A percentile compares a stretch with the other conserved stretches of the same genome.
Conservation (phyloP, 352 stramenopile species). For the Pythium utonaiense region DNA sequence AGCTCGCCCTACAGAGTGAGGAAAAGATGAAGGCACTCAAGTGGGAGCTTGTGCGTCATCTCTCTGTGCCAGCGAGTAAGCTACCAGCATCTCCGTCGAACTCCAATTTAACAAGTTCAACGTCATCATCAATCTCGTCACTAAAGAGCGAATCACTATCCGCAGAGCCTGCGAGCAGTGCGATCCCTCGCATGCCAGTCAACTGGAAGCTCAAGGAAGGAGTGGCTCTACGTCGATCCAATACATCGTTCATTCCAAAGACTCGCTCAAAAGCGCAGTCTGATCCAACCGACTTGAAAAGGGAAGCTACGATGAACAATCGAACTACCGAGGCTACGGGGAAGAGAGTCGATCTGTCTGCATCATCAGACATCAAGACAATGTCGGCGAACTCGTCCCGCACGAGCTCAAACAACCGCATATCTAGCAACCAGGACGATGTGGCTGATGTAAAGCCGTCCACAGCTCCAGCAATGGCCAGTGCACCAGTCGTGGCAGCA, state of each 20-base stretch:
- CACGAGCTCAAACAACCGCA: not conserved
- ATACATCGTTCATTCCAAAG: slow-evolving; percentile 5
- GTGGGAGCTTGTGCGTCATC: slow-evolving; percentile 65
- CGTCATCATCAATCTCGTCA: slow-evolving; percentile 10
- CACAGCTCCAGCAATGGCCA: not conserved
- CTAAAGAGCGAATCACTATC: slow-evolving; percentile 7
- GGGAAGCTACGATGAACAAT: not conserved
- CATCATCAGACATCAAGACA: not conserved
- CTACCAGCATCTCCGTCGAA: slow-evolving; percentile 1
- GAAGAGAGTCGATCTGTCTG: not conserved
- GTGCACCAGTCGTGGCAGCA: not conserved
- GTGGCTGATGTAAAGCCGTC: not conserved
- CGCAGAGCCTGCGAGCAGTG: slow-evolving; percentile 7
- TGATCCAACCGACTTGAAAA: not conserved
- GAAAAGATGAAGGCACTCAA: slow-evolving; percentile 71
- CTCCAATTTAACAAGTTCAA: not conserved
- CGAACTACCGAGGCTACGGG: not conserved
- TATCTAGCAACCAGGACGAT: slow-evolving; percentile 1
- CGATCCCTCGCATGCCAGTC: slow-evolving; percentile 33
- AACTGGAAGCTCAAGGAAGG: slow-evolving; percentile 59
- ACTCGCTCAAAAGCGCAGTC: not conserved
- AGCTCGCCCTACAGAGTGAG: slow-evolving; percentile 37
- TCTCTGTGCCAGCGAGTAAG: slow-evolving; percentile 19
- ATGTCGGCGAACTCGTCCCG: not conserved
- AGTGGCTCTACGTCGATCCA: slow-evolving; percentile 30